Base-by-base conservation (phyloP, 1,284 basidiomycete genomes). In the Meira nashicola region DNA sequence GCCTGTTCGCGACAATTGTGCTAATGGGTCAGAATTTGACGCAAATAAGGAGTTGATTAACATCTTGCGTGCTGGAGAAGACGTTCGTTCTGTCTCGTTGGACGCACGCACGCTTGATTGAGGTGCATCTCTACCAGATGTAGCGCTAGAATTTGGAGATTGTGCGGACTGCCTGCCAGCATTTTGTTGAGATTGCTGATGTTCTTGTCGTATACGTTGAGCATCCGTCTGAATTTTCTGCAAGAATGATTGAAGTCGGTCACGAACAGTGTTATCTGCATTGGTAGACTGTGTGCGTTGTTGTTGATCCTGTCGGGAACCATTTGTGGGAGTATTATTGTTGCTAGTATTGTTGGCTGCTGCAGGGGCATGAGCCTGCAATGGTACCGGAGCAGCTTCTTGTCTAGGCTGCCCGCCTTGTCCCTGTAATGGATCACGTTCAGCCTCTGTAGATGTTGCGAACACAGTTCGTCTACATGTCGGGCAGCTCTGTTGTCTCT, bases 401-500 rank as follows among this genome's bases (percentile, higher is more conserved):
- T 38, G 50, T 14, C 17, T 19, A 23, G 21, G 21, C 10, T 14
- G 25, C 41, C 37, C 54, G 2, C 39, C 54, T 47, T 25, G n/a
- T 47, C 56, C 17, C 4, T 12, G n/a, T 10, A 57, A 21, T 25
- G 55, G 37, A 17, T 55, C 21, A 12, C 41, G 14, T 40, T 25
- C 15, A 46, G 47, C 28, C 46, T 71, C 25, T 67, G 73, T 9
- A 64, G 62, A 69, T 54, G 77, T 6, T 58, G 90, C 88, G 21
- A 95, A 81, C 1, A 95, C 92, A 55, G 88, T 89, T 60, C 90
- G 86, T 48, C 92, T 89, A n/a, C 95, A 98, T 39, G 94, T 97
- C 0, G 94, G 94, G 79, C 94, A 97, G 72, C 82, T 84, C 68
- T 85, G 84, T 78, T 99, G 95, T 50, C 95, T 84, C 79, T 99